Conservation (phyloP, 2,329 filamentous ascomycete genomes). For the Aspergillus costaricaensis region DNA sequence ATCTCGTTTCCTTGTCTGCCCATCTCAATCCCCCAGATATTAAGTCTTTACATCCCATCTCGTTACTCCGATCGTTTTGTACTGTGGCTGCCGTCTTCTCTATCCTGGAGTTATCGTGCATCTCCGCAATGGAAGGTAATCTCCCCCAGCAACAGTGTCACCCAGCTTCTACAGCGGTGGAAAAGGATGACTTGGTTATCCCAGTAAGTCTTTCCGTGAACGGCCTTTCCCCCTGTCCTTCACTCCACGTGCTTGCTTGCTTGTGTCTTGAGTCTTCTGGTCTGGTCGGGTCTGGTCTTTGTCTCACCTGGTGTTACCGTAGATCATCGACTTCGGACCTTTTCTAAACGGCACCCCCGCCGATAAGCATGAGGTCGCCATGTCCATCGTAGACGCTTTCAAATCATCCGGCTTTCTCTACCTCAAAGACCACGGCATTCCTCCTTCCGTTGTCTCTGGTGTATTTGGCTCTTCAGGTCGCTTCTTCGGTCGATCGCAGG, state of each 20-base stretch:
- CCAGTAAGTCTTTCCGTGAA: constrained; percentile 32
- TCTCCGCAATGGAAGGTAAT: constrained; percentile 20
- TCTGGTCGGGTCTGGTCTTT: not conserved
- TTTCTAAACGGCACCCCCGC: constrained; percentile 66
- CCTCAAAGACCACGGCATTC: constrained; percentile 75
- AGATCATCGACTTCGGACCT: constrained; percentile 77
- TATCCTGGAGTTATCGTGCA: not conserved
- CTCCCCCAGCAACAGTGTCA: constrained; percentile 22
- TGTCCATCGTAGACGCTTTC: constrained; percentile 76
- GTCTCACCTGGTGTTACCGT: not conserved
- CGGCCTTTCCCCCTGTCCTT: too few relatives aligned
- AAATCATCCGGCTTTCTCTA: constrained; percentile 88
- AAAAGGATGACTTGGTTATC: constrained; percentile 48
- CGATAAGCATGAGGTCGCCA: constrained; percentile 66
- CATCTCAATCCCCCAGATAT: not conserved
- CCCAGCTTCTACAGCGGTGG: constrained; percentile 37
- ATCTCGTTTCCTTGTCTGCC: not conserved
- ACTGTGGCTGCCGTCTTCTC: not conserved
- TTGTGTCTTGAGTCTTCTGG: not conserved
- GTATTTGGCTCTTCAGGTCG: constrained; percentile 68
- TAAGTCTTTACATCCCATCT: not conserved
- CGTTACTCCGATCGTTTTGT: not conserved
- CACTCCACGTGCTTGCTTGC: too few relatives aligned
- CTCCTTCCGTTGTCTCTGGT: constrained; percentile 57
- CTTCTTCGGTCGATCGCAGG: constrained; percentile 68